Percentiles rank a stretch among this genome's conserved stretches.
These are phyloP conservation scores for Curvularia spicifera DNA, from an alignment of 2,329 filamentous ascomycete genomes.

Conservation along the genomic window DNA sequence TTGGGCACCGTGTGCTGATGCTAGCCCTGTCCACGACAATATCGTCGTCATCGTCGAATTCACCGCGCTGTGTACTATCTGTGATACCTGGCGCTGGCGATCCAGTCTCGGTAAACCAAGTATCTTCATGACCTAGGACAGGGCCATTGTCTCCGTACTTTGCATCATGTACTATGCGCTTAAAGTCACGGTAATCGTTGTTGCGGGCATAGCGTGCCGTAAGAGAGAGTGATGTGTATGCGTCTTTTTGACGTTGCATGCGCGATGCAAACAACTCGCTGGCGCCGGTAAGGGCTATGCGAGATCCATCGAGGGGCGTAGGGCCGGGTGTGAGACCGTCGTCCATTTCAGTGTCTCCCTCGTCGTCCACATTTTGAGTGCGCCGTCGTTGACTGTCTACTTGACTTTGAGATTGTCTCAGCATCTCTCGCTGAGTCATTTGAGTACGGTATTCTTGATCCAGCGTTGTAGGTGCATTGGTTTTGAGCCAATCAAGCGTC, in stretches of 20 bases:
- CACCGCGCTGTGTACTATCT: conserved; percentile 37
- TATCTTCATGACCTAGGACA: conserved; percentile 61
- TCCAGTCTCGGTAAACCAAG: conserved; percentile 67
- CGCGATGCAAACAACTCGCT: conserved; percentile 48
- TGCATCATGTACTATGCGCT: conserved; percentile 66
- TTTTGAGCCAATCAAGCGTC: conserved; percentile 52
- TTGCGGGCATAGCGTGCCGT: conserved; percentile 61
- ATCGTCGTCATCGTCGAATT: conserved; percentile 66
- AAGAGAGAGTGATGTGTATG: conserved; percentile 51
- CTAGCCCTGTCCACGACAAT: conserved; percentile 69
- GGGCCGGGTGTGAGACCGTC: conserved; percentile 48
- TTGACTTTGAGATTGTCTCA: conserved; percentile 39
- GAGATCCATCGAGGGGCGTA: conserved; percentile 45
- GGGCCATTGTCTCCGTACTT: conserved; percentile 61
- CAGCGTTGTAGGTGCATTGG: conserved; percentile 42
- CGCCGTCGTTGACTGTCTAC: conserved; percentile 26
- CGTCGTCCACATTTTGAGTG: conserved; percentile 20
- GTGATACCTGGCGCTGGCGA: conserved; percentile 53
- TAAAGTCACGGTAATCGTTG: conserved; percentile 67
- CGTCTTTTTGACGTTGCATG: conserved; percentile 52
- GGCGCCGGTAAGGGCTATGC: conserved; percentile 42
- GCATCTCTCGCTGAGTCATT: conserved; percentile 47
- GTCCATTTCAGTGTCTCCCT: conserved; percentile 40
- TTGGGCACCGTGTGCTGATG: conserved; percentile 71
- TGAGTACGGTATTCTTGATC: conserved; percentile 44